Percentiles rank a stretch among this genome's conserved stretches.
Conservation (phyloP, 2,329 filamentous ascomycete genomes). For the Penicillium polonicum region DNA sequence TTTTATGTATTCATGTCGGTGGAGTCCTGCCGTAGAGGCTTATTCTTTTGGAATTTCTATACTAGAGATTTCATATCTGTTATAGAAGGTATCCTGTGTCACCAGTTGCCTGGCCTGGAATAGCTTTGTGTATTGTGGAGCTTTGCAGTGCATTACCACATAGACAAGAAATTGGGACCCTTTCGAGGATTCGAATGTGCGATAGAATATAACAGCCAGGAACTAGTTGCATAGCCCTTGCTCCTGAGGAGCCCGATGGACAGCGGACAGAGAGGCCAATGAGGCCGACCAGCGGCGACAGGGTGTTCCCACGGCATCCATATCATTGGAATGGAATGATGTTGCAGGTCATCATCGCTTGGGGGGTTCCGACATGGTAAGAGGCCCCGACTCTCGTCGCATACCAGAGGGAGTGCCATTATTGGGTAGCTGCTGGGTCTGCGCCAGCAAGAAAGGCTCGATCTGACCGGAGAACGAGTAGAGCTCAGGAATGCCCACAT, state of each 20-base stretch:
- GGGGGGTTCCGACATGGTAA: constrained; percentile 13
- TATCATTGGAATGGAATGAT: not conserved
- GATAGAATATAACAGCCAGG: not conserved
- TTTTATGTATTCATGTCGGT: not conserved
- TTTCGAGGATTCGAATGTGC: not conserved
- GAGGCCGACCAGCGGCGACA: constrained; percentile 18
- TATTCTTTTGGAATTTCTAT: not conserved
- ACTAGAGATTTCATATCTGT: not conserved
- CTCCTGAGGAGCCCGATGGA: not conserved
- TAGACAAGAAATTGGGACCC: not conserved
- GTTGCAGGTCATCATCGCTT: constrained; percentile 15
- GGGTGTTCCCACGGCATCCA: not conserved
- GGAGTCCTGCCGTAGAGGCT: not conserved
- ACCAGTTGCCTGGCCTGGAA: not conserved
- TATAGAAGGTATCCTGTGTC: not conserved
- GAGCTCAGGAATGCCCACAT: constrained; percentile 39
- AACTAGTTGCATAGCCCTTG: not conserved
- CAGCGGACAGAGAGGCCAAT: not conserved
- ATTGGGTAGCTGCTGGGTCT: constrained; percentile 29
- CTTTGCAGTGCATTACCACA: not conserved
- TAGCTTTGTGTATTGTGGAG: no score
- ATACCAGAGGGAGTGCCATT: constrained; percentile 16
- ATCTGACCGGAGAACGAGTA: constrained; percentile 37
- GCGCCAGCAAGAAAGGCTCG: constrained; percentile 35
- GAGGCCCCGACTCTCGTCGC: constrained; percentile 25